Evolutionary conservation across 2,329 filamentous ascomycete genomes (phyloP).

Genomic region (Leptographium lundbergii): DNA sequence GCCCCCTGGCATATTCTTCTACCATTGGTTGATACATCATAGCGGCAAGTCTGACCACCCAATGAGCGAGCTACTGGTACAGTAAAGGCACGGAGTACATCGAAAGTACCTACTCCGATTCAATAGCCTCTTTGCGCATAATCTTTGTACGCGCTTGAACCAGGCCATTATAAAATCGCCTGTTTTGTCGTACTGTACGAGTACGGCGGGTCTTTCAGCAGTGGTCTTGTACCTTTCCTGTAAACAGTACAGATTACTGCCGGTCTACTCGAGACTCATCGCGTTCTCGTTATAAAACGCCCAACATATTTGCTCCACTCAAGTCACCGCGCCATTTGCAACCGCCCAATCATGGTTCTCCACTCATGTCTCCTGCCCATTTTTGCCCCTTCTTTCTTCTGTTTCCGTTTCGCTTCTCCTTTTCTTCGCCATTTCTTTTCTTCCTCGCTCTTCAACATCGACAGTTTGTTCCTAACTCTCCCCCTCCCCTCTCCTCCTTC

Average conservation of each 20-base stretch:
- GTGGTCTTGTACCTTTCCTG: neutral
- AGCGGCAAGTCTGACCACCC: neutral
- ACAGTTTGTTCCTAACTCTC: neutral
- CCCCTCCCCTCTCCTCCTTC: slow-evolving; percentile 5
- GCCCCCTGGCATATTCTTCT: neutral
- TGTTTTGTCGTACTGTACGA: no score
- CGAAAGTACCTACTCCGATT: neutral
- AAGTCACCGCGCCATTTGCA: neutral
- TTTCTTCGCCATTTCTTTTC: slow-evolving; percentile 1
- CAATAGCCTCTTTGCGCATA: no score
- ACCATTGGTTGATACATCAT: neutral
- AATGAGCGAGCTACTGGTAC: neutral
- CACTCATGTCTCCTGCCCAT: neutral
- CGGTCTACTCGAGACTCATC: neutral
- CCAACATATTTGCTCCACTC: neutral
- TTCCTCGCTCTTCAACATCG: neutral
- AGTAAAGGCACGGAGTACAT: neutral
- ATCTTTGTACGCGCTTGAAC: neutral
- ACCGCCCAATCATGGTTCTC: neutral
- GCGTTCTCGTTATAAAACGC: slow-evolving; percentile 1
- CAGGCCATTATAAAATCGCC: no score
- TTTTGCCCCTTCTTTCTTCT: slow-evolving; percentile 5
- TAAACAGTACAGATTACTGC: neutral
- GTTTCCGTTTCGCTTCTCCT: neutral
- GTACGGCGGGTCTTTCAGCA: neutral